A percentile compares a stretch with the other conserved stretches of the same genome.
Conservation (phyloP, 108 stramenopile species). For the Schizochytrium sp. region DNA sequence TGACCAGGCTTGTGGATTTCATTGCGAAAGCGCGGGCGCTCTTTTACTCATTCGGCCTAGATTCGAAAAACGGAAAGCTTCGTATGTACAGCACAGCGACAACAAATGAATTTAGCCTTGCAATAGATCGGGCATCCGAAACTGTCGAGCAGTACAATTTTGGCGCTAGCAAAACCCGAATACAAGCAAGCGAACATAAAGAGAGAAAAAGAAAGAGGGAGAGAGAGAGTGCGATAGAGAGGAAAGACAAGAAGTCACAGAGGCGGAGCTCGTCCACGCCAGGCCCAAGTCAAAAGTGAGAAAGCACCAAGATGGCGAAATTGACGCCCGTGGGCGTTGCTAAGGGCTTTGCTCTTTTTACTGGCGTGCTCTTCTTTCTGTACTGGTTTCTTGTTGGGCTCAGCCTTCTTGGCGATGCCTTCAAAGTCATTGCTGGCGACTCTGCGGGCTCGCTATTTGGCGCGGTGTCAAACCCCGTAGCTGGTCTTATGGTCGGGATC, state of each 20-base stretch:
- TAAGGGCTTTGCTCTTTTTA: slow-evolving; percentile 44
- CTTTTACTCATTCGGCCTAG: too few relatives aligned
- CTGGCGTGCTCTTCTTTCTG: slow-evolving; percentile 60
- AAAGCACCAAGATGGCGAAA: background rate
- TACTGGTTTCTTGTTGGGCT: slow-evolving; percentile 78
- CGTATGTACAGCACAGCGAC: too few relatives aligned
- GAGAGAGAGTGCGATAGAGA: background rate
- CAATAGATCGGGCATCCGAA: too few relatives aligned
- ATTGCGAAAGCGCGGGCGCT: background rate
- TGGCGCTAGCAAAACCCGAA: background rate
- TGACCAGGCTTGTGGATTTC: too few relatives aligned
- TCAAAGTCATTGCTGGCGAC: slow-evolving; percentile 69
- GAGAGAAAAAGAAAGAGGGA: background rate
- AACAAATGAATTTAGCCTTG: too few relatives aligned
- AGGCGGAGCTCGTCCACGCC: too few relatives aligned
- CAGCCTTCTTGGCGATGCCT: slow-evolving; percentile 63
- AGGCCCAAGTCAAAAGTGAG: background rate
- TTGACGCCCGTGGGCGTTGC: slow-evolving; percentile 52
- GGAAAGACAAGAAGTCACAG: too few relatives aligned
- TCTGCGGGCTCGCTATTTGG: slow-evolving; percentile 65
- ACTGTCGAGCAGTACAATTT: too few relatives aligned
- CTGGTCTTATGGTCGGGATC: slow-evolving; percentile 73
- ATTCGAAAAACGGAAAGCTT: too few relatives aligned
- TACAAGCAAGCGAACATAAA: background rate
- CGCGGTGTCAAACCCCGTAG: slow-evolving; percentile 72